phyloP scores from a whole-genome alignment of 2,329 filamentous ascomycete genomes.

The Albifimbria verrucaria region DNA sequence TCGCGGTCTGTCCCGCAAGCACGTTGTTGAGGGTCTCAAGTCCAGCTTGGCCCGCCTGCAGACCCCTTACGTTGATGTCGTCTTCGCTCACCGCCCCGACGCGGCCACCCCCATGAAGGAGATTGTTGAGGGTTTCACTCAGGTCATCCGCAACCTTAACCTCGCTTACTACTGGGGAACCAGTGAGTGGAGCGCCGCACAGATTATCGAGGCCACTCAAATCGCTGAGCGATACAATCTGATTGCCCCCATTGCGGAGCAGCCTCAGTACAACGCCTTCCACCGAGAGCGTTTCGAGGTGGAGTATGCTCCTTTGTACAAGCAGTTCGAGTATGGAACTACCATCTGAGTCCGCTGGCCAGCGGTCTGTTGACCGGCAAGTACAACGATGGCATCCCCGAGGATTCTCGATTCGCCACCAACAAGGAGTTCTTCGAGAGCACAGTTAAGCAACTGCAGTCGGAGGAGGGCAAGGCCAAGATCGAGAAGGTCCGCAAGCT shows the following conservation, averaged over 20 bases:
- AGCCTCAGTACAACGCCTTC: slow-evolving; percentile 65
- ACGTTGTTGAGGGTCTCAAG: slow-evolving; percentile 53
- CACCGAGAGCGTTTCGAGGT: slow-evolving; percentile 59
- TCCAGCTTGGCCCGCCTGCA: slow-evolving; percentile 19
- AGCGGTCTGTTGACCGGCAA: slow-evolving; percentile 61
- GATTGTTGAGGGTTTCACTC: slow-evolving; percentile 23
- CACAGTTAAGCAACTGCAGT: slow-evolving; percentile 10
- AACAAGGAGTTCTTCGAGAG: slow-evolving; percentile 19
- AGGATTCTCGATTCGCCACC: slow-evolving; percentile 51
- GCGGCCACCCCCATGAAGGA: slow-evolving; percentile 21
- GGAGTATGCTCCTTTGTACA: slow-evolving; percentile 59
- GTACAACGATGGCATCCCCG: slow-evolving; percentile 57
- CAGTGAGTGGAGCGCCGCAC: slow-evolving; percentile 64
- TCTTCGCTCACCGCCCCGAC: slow-evolving; percentile 22
- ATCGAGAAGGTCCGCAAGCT: slow-evolving; percentile 23
- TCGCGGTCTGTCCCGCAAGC: slow-evolving; percentile 61
- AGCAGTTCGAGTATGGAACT: slow-evolving; percentile 54
- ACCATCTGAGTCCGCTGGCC: slow-evolving; percentile 58
- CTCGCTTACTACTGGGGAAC: slow-evolving; percentile 45
- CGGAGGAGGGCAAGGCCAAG: slow-evolving; percentile 18
- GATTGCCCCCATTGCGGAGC: slow-evolving; percentile 62
- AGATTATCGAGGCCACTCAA: slow-evolving; percentile 56
- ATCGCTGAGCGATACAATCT: slow-evolving; percentile 58
- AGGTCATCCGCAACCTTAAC: slow-evolving; percentile 22
- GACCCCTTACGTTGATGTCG: slow-evolving; percentile 21